Percentiles rank a stretch among this genome's conserved stretches.
Evolutionary conservation across 2,329 filamentous ascomycete genomes (phyloP).

Genomic region (Exophiala sp.): DNA sequence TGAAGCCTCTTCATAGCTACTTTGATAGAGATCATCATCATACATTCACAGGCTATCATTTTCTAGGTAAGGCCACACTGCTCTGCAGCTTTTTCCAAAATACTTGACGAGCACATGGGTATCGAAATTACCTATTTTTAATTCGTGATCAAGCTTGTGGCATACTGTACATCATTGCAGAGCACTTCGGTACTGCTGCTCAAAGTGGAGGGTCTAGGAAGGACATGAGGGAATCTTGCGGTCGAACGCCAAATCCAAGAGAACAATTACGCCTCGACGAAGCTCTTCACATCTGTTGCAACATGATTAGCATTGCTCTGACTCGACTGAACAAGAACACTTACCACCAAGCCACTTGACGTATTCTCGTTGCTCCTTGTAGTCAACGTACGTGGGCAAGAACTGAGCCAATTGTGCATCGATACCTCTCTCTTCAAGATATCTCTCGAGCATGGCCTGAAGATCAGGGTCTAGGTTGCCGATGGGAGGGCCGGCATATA

Average conservation of each 20-base stretch:
- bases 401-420: conserved; percentile 83
- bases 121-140: conserved; percentile 9
- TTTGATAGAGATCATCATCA: neutral
- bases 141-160: conserved; percentile 3
- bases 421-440: conserved; percentile 90
- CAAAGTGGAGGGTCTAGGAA: conserved; percentile 20
- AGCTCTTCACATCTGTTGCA: conserved; percentile 69
- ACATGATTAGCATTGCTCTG: conserved; percentile 12
- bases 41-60: neutral
- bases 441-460: conserved; percentile 86
- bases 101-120: neutral
- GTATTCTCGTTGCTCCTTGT: conserved; percentile 99
- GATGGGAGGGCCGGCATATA: conserved; percentile 87
- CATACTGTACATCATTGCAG: conserved; percentile 20
- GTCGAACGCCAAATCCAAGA: neutral
- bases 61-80: neutral
- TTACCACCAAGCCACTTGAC: conserved; percentile 75
- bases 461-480: conserved; percentile 94
- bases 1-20: neutral
- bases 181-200: conserved; percentile 2
- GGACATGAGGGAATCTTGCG: neutral
- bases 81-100: too few relatives aligned
- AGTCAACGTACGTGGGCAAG: conserved; percentile 92
- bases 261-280: conserved; percentile 64
- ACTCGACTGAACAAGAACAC: conserved; percentile 29